Evolutionary conservation across 2,329 filamentous ascomycete species (phyloP).

Genomic region (Myrmaecium sp.): DNA sequence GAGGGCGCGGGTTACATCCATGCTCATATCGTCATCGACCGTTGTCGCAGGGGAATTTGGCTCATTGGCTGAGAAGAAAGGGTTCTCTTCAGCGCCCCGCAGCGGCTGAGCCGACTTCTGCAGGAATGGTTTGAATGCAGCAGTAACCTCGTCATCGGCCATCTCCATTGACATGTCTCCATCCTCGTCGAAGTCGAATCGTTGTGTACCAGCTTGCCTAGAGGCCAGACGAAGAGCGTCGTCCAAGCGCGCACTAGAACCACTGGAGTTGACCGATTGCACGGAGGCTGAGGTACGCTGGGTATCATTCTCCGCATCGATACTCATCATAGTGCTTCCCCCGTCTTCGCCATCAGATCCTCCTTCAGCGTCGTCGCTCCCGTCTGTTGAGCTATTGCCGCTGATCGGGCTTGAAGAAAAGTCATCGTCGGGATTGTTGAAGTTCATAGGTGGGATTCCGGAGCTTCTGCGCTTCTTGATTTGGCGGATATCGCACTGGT

Average conservation of each 20-base stretch:
- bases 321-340: constrained; percentile 64
- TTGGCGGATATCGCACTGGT: constrained; percentile 48
- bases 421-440: constrained; percentile 46
- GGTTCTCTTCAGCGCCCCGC: constrained; percentile 27
- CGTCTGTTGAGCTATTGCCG: constrained; percentile 26
- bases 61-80: constrained; percentile 29
- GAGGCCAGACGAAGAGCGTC: constrained; percentile 62
- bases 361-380: constrained; percentile 35
- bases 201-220: constrained; percentile 56
- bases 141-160: constrained; percentile 51
- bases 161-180: constrained; percentile 35
- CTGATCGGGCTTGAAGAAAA: constrained; percentile 69
- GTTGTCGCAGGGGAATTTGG: constrained; percentile 17
- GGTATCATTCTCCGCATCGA: constrained; percentile 53
- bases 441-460: constrained; percentile 45
- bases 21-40: constrained; percentile 59
- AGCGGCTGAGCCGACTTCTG: constrained; percentile 31
- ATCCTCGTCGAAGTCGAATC: constrained; percentile 40
- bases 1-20: constrained; percentile 79
- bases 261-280: constrained; percentile 38
- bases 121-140: constrained; percentile 57
- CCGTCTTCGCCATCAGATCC: constrained; percentile 46
- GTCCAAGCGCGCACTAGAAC: constrained; percentile 59
- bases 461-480: constrained; percentile 45
- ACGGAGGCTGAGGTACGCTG: constrained; percentile 48